Evolutionary conservation across 139 green algal species (phyloP), one percentile per base, ranked within the genome.

Genomic region (Micractinium conductrix): DNA sequence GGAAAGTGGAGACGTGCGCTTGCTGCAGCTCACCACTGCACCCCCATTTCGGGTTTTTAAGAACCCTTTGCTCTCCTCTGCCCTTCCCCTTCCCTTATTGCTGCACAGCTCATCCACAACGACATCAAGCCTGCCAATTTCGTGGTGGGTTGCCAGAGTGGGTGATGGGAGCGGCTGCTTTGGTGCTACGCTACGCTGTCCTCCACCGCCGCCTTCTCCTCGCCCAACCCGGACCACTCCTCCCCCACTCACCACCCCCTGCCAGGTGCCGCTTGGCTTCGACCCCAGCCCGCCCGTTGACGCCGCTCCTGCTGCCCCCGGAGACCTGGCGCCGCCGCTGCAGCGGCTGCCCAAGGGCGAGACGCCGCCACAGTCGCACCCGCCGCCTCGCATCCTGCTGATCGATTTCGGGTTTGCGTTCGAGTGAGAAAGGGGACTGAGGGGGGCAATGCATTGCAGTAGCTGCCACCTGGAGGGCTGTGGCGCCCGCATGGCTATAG

Each of bases 81-180:
- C 38, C 19, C 69, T 37, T 33, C 38, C n/a, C 26, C 24, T 37
- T 21, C 30, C 28, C 26, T 45, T 21, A 37, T 50, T 21, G 22
- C 22, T 50, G n/a, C n/a, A 26, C 55, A 68, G 65, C 85, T 48
- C 17, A 44, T 92, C 1, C 89, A 92, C 74, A 71, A 80, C 22
- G 89, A 92, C 50, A 35, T 92, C 33, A 92, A 92, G 80, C 89
- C 87, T 37, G 89, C 80, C 81, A 89, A 87, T 75, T 89, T 89
- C 72, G 84, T 71, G 58, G 58, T 82, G 14, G 58, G n/a, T n/a
- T n/a, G n/a, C n/a, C n/a, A n/a, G n/a, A n/a, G n/a, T n/a, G n/a
- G n/a, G n/a, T n/a, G n/a, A n/a, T n/a, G n/a, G n/a, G n/a, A n/a
- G n/a, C n/a, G n/a, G n/a, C n/a, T n/a, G n/a, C n/a, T n/a, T n/a